Percentiles rank a stretch among this genome's conserved stretches.
phyloP scores from a whole-genome alignment of 345 rosid species.

The Anastatica hierochuntica region DNA sequence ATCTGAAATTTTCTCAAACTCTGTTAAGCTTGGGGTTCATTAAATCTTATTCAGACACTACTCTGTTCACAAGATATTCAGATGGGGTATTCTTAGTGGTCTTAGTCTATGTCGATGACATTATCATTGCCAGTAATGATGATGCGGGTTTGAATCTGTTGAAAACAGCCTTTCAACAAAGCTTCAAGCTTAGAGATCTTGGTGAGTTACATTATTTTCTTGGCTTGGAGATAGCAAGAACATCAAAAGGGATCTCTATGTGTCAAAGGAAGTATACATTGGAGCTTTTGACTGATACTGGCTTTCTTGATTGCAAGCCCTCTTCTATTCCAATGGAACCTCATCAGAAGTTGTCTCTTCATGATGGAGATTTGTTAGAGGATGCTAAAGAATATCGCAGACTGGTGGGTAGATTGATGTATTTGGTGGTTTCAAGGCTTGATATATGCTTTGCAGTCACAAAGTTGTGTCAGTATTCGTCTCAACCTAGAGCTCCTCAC shows the following conservation, averaged over 20 bases:
- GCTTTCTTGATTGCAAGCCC: background rate
- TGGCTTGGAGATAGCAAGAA: background rate
- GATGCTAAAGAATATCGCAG: background rate
- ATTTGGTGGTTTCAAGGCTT: background rate
- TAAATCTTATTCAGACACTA: background rate
- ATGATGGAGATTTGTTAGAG: too few relatives aligned
- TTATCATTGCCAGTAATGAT: background rate
- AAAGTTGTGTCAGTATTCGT: background rate
- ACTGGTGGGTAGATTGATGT: background rate
- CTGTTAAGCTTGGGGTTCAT: background rate
- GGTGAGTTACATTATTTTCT: background rate
- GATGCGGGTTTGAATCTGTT: background rate
- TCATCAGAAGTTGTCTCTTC: background rate
- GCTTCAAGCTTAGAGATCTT: background rate
- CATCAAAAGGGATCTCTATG: background rate
- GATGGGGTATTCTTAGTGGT: background rate
- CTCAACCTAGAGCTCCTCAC: background rate
- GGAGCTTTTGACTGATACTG: background rate
- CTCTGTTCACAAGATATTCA: background rate
- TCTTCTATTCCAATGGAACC: background rate
- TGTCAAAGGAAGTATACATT: background rate
- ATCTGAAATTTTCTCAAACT: background rate
- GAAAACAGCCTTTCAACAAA: rapidly evolving
- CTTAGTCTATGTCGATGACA: background rate
- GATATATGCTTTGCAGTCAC: background rate